Base-by-base conservation (phyloP, 139 green algal genomes). In the Chlamydomonas incerta region DNA sequence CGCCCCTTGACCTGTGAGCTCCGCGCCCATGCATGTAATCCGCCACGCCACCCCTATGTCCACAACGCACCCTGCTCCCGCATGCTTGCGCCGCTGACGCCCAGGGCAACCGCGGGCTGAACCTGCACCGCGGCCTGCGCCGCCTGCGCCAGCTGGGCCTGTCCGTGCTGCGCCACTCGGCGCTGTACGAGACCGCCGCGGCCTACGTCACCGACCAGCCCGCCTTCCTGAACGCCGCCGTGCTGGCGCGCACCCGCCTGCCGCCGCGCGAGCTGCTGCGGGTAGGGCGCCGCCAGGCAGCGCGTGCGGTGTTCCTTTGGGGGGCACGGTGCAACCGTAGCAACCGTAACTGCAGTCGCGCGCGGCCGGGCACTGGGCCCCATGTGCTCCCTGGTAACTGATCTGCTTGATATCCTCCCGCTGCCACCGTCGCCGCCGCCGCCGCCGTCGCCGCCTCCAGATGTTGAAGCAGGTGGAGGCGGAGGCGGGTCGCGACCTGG, bases 151-250 rank as follows among this genome's bases (percentile, higher is more conserved):
- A 87, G 33, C 72, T 88, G 46, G 86, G 80, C 33, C 2, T 90
- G 34, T 90, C 97, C 92, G 87, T 98, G 11, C 46, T 91, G 28
- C 85, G 91, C 21, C 83, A 93, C 84, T 97, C 95, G 0, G 63
- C 90, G 52, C 90, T 99, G 46, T 99, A 98, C 87, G 95, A 98
- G 91, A 98, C 90, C 35, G 88, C 92, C 0, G 91, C 97, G 3
- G 91, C 91, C 34, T 95, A 97, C 82, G 93, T 98, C 23, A 94
- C 90, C 8, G 93, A 99, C 66, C 97, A 99, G 90, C 92, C 93
- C 1, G 33, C 84, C 23, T 99, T 98, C 87, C 82, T 99, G 0
- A 99, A 99, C 72, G 94, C 94, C 13, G 96, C 96, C 0, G 74
- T 98, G 10, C 83, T 95, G 33, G 93, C 91, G 0, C 60, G 79